phyloP scores from a whole-genome alignment of 73 alveolate genomes.

The Stentor roeselii region DNA sequence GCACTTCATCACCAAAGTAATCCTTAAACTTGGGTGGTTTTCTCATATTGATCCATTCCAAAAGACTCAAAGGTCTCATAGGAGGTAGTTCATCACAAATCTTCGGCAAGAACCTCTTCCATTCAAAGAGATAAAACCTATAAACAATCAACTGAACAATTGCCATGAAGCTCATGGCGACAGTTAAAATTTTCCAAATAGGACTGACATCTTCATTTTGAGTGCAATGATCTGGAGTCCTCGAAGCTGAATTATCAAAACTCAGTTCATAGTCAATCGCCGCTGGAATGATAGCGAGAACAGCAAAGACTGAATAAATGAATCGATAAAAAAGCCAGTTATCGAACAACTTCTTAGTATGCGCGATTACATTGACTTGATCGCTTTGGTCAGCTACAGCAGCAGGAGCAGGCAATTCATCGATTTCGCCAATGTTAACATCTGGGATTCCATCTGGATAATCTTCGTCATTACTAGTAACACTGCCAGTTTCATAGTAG shows the following conservation, averaged over 20 bases:
- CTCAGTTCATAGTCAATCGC: constrained; percentile 8
- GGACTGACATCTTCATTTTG: neutral
- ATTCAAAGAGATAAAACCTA: neutral
- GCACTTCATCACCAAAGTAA: neutral
- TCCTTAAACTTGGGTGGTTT: neutral
- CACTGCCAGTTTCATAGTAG: neutral
- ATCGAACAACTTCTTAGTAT: neutral
- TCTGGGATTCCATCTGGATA: neutral
- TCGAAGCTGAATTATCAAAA: neutral
- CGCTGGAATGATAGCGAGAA: constrained; percentile 4
- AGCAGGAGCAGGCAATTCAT: neutral
- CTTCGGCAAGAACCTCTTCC: constrained; percentile 12
- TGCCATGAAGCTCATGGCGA: neutral
- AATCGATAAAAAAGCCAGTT: neutral
- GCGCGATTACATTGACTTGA: neutral
- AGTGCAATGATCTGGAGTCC: neutral
- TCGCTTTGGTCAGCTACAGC: neutral
- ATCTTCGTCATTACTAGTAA: neutral
- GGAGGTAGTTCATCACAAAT: constrained; percentile 1
- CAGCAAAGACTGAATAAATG: neutral
- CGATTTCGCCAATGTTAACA: neutral
- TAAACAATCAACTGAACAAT: neutral
- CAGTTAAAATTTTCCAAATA: neutral
- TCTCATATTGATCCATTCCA: neutral
- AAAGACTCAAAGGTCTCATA: neutral